Conservation (phyloP, 495 filamentous ascomycete genomes). For the Tirmania nivea region DNA sequence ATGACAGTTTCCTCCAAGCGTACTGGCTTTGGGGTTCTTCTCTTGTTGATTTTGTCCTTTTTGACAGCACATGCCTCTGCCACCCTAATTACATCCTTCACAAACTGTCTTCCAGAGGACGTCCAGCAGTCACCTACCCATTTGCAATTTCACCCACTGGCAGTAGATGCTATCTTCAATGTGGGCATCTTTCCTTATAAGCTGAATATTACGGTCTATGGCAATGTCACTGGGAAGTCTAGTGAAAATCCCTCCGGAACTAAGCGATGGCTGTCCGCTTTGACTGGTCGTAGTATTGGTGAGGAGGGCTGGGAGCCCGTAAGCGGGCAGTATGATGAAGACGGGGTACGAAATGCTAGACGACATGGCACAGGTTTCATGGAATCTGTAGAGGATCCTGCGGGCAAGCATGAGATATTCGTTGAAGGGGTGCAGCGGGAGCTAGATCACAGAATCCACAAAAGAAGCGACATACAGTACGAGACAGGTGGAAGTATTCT, state of each 20-base stretch:
- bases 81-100: slow-evolving; percentile 42
- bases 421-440: slow-evolving; percentile 30
- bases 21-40: too few relatives aligned
- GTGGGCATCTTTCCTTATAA: slow-evolving; percentile 49
- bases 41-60: neutral
- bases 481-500: slow-evolving; percentile 56
- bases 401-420: slow-evolving; percentile 22
- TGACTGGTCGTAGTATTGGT: too few relatives aligned
- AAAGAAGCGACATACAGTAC: slow-evolving; percentile 6
- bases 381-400: slow-evolving; percentile 2
- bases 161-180: slow-evolving; percentile 53
- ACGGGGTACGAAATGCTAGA: neutral
- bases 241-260: neutral
- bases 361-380: neutral
- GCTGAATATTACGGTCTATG: slow-evolving; percentile 64
- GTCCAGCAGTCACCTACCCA: slow-evolving; percentile 29
- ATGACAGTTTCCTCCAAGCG: too few relatives aligned
- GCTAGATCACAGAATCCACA: slow-evolving; percentile 33
- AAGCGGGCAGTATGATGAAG: neutral
- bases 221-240: slow-evolving; percentile 53
- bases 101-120: slow-evolving; percentile 56
- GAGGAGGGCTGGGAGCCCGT: neutral
- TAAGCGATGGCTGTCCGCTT: neutral
- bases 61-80: slow-evolving; percentile 24
- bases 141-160: slow-evolving; percentile 64